Base-by-base conservation (phyloP, 2,329 filamentous ascomycete genomes). In the Ceratocystis lukuohia region DNA sequence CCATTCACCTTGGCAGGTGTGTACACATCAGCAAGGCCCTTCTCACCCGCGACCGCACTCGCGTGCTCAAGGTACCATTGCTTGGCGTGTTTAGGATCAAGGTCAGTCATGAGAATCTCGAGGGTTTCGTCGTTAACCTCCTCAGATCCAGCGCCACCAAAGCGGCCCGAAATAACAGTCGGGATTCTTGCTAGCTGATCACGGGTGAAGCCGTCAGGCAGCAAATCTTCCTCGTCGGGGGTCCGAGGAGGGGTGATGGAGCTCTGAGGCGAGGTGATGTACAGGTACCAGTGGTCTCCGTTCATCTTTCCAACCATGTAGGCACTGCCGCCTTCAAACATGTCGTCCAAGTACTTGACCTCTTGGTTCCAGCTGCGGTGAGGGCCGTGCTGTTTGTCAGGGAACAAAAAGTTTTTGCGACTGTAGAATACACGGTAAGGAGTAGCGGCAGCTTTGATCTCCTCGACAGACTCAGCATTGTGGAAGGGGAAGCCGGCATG, bases 231-330 rank as follows among this genome's bases (percentile, higher is more conserved):
- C 61, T 76, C 75, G 59, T 83, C 79, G 5, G 93, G 92, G 10
- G 89, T 96, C 37, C 86, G 81, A 66, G 93, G 92, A 4, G 92
- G 91, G 0, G 92, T 96, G 70, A 95, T 80, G 65, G 84, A 80
- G 61, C 84, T 87, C 74, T 88, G 87, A 20, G 94, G 93, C 64
- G 90, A 90, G 12, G 94, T 97, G 72, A 97, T 87, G 78, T 99
- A 99, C 66, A 99, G 80, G 75, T 97, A 97, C 94, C 94, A 99
- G 73, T 99, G 94, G 76, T 99, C 94, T 67, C 94, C 93, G 72
- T 99, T 99, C 93, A 97, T 97, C 79, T 96, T 97, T 73, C 94
- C 94, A 70, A 99, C 95, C 92, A 97, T 96, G 77, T 99, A 99
- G 63, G 94, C 94, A 76, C 93, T 97, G 66, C 94, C 94, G 66